Conservation (phyloP, 345 rosid species). For the Salix dunnii region DNA sequence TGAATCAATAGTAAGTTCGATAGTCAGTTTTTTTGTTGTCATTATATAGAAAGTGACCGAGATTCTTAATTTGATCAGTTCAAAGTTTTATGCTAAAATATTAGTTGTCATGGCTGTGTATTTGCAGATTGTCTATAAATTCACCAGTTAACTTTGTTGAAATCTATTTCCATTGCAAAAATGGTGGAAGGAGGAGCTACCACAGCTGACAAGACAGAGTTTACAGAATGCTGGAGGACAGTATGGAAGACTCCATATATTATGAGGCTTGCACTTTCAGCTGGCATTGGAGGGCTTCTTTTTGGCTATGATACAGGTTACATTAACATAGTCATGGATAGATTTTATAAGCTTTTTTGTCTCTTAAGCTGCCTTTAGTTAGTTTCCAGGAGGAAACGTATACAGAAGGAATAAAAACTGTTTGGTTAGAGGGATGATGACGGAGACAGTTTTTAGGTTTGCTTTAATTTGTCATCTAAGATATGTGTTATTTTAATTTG, state of each 20-base stretch:
- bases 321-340: not conserved
- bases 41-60: not conserved
- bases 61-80: not conserved
- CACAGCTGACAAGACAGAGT: constrained; percentile 60
- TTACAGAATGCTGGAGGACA: constrained; percentile 73
- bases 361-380: not conserved
- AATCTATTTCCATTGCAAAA: not conserved
- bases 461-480: not conserved
- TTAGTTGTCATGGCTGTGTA: not conserved
- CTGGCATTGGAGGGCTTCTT: constrained; percentile 90
- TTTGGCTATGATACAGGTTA: constrained; percentile 95
- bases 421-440: too few relatives aligned
- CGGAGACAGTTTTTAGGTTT: not conserved
- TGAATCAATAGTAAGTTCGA: not conserved
- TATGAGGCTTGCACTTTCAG: constrained; percentile 76
- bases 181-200: constrained; percentile 77
- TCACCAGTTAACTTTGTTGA: not conserved
- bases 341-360: too few relatives aligned
- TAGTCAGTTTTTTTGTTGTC: not conserved
- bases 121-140: not conserved
- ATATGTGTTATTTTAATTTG: not conserved
- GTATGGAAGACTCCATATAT: constrained; percentile 74
- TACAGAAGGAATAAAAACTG: too few relatives aligned
- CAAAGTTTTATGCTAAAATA: not conserved
- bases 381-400: too few relatives aligned